These are phyloP conservation scores for Salix exigua DNA, from an alignment of 345 rosid species.

Conservation along the genomic window DNA sequence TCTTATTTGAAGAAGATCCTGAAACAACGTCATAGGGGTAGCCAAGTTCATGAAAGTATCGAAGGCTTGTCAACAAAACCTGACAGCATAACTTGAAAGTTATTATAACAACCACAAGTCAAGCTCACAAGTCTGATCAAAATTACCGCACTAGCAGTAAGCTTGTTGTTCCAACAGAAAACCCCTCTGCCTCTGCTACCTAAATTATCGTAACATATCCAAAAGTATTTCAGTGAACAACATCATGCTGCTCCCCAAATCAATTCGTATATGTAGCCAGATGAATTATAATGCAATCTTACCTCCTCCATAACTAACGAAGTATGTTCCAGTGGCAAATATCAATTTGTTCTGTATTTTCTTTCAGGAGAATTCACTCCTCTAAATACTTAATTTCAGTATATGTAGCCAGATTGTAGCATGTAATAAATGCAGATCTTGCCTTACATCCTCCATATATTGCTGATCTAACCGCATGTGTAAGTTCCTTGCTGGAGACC, in stretches of 20 bases:
- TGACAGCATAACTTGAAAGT: conserved; percentile 11
- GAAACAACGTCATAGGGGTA: conserved; percentile 40
- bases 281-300: conserved; percentile 41
- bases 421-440: too few species aligned
- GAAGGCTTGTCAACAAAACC: conserved; percentile 49
- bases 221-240: conserved; percentile 48
- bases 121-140: not conserved
- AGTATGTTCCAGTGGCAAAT: too few species aligned
- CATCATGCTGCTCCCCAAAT: conserved; percentile 64
- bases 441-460: conserved; percentile 53
- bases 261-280: conserved; percentile 49
- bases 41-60: conserved; percentile 49
- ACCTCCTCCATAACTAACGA: conserved; percentile 56
- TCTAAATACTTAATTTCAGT: too few species aligned
- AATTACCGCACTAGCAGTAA: conserved; percentile 44
- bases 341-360: too few species aligned
- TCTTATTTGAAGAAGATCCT: conserved; percentile 27
- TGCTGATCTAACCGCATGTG: too few species aligned
- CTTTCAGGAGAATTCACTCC: too few species aligned
- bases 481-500: conserved; percentile 27
- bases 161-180: conserved; percentile 64
- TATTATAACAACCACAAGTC: not conserved
- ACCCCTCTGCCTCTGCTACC: conserved; percentile 40
- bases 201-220: conserved; percentile 36
- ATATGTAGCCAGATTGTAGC: too few species aligned